phyloP scores from a whole-genome alignment of 2,329 filamentous ascomycete species.

The Fusarium haematococcum region DNA sequence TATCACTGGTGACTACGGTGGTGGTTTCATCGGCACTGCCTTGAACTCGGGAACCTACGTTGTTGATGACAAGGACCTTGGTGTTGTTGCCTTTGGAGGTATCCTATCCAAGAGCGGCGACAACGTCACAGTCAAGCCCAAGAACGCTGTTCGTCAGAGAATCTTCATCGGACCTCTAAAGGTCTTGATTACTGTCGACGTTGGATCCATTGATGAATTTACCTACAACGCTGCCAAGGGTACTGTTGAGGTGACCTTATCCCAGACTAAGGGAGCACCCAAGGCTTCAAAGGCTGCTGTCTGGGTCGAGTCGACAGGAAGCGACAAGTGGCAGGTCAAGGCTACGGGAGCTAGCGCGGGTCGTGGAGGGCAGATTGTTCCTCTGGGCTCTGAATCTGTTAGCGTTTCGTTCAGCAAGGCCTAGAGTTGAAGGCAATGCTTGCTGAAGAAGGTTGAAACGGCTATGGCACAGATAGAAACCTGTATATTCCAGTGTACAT shows the following conservation, averaged over 20 bases:
- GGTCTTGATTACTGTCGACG: constrained; percentile 55
- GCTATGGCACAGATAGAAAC: fast-evolving
- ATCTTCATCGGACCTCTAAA: constrained; percentile 62
- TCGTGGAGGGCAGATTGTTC: constrained; percentile 39
- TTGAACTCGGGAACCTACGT: constrained; percentile 64
- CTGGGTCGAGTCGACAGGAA: constrained; percentile 51
- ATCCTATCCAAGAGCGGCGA: constrained; percentile 45
- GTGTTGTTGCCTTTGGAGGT: constrained; percentile 64
- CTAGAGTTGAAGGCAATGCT: background rate
- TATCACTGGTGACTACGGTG: constrained; percentile 69
- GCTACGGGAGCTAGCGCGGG: background rate
- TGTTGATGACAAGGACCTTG: constrained; percentile 56
- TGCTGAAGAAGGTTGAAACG: too few relatives aligned
- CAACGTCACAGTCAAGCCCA: constrained; percentile 52
- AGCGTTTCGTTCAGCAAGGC: constrained; percentile 6
- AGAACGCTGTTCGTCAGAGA: constrained; percentile 59
- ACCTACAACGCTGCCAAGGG: constrained; percentile 41
- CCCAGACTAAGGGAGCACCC: constrained; percentile 45
- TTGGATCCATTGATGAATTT: constrained; percentile 56
- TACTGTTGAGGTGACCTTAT: constrained; percentile 41
- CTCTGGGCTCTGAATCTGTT: background rate
- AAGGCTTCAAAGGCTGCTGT: constrained; percentile 46
- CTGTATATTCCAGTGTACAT: background rate
- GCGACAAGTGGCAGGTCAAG: constrained; percentile 15
- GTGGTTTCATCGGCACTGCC: constrained; percentile 63